Base-by-base conservation (phyloP, 2,329 filamentous ascomycete genomes). In the Sporothrix brasiliensis region DNA sequence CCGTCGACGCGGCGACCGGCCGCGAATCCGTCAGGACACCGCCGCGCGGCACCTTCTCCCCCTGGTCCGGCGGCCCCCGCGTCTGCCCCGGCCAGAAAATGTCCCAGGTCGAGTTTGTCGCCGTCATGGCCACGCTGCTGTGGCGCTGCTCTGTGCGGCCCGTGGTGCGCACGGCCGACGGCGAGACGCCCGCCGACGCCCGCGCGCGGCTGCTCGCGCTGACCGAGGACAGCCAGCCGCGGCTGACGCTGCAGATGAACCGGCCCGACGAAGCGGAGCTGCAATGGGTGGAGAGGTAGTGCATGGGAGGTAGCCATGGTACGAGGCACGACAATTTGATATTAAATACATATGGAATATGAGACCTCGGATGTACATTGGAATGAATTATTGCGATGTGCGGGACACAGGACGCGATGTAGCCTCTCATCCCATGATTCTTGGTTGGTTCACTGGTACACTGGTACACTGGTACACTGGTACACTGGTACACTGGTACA, bases 81-180 rank as follows among this genome's bases (percentile, higher is more conserved):
- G 76, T 83, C 4, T 87, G 85, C 74, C 84, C 84, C 0, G 85
- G 85, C 0, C 79, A 83, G 78, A 86, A 86, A 74, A 84, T 87
- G 79, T 79, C 84, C 1, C 83, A 87, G 76, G 85, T 87, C 2
- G 85, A 87, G 75, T 86, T 87, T 75, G 80, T 82, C 4, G 81
- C 80, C 14, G 80, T 83, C 2, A 74, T 87, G 30, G 75, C 80
- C 70, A 79, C 79, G 1, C 73, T 85, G 14, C 77, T 84, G 44
- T 73, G 77, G 19, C 27, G 69, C 30, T 75, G 76, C 63, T 66
- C 72, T 3, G 69, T 76, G 63, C 69, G 76, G 71, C 70, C 75
- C 39, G 73, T 78, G 10, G 47, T 21, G 10, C 58, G 47, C 39
- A 27, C n/a, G 1, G 58, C 52, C 27, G 52, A 69, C 0, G 75